Conservation (phyloP, 495 filamentous ascomycete genomes). For the Annulohypoxylon moriforme region DNA sequence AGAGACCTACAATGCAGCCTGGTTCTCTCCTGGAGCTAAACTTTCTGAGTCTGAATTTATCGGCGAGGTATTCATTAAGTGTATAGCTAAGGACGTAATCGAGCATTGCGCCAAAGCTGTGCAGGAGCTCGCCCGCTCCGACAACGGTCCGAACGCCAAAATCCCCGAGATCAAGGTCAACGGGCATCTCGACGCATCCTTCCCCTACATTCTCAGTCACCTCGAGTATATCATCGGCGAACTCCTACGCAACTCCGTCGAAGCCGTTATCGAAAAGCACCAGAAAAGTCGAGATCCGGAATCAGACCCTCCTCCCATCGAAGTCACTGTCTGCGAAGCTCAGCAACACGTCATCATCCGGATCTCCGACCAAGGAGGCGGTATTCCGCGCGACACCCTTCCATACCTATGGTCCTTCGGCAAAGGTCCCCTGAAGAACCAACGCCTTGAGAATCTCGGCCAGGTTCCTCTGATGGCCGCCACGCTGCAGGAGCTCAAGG, state of each 20-base stretch:
- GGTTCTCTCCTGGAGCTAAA: conserved; percentile 87
- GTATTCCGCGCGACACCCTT: conserved; percentile 84
- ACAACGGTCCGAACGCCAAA: conserved; percentile 72
- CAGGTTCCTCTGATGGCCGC: conserved; percentile 93
- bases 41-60: conserved; percentile 85
- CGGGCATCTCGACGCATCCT: conserved; percentile 88
- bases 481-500: conserved; percentile 86
- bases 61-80: conserved; percentile 94
- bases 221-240: conserved; percentile 98
- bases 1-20: conserved; percentile 92
- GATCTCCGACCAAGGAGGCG: conserved; percentile 94
- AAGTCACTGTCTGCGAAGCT: conserved; percentile 94
- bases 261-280: conserved; percentile 83
- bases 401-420: conserved; percentile 96
- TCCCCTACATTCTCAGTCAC: conserved; percentile 96
- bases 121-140: conserved; percentile 73
- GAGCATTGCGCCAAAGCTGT: conserved; percentile 80
- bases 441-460: conserved; percentile 80
- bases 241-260: conserved; percentile 92
- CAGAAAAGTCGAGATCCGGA: conserved; percentile 44
- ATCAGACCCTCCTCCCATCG: conserved; percentile 77
- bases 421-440: conserved; percentile 82
- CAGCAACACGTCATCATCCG: conserved; percentile 96
- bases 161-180: conserved; percentile 87
- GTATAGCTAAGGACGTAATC: conserved; percentile 90